Evolutionary conservation across 225 moss, liverwort and hornwort species (phyloP).

Genomic region (Neckera pumila): DNA sequence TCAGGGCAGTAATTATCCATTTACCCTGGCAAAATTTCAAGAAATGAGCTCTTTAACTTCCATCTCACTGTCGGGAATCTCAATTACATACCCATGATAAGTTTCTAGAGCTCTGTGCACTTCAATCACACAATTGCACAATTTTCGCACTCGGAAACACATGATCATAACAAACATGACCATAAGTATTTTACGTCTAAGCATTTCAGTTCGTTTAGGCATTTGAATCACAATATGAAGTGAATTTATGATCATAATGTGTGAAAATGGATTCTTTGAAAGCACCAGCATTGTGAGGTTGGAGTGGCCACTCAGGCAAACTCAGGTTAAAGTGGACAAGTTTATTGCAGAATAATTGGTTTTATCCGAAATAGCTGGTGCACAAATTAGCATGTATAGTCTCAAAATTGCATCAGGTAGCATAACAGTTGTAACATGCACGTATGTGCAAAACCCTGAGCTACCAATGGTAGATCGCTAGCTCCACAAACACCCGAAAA

Average conservation of each 20-base stretch:
- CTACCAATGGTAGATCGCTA: background rate
- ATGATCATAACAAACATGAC: background rate
- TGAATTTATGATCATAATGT: background rate
- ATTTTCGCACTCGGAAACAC: background rate
- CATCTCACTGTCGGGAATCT: background rate
- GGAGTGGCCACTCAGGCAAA: background rate
- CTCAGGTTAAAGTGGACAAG: background rate
- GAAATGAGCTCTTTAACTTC: background rate
- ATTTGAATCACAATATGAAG: background rate
- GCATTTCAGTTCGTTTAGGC: too few relatives aligned
- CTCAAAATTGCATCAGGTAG: background rate
- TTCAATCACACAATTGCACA: background rate
- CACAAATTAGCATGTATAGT: background rate
- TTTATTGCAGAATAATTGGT: background rate
- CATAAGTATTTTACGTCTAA: background rate
- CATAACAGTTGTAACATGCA: background rate
- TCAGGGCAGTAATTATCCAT: background rate
- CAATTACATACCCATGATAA: background rate
- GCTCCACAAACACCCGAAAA: background rate
- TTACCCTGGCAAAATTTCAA: background rate
- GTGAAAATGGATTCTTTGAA: background rate
- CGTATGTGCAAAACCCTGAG: background rate
- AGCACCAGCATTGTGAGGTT: background rate
- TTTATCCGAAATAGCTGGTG: background rate
- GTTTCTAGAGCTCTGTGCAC: background rate